Evolutionary conservation across 2,329 filamentous ascomycete genomes (phyloP).

Genomic region (Tolypocladium tropicale): DNA sequence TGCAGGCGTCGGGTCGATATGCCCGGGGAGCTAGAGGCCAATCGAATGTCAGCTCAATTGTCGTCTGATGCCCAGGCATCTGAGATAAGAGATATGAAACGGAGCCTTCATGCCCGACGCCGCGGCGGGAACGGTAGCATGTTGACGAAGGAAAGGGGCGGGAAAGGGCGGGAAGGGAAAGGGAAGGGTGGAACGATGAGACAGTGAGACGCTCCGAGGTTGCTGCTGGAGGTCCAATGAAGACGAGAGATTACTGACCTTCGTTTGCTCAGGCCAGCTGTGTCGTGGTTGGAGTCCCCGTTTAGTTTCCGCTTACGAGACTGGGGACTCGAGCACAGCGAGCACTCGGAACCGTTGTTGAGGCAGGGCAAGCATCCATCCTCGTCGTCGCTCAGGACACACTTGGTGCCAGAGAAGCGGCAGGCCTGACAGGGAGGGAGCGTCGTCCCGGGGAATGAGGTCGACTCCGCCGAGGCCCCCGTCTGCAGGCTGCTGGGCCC

Average conservation of each 20-base stretch:
- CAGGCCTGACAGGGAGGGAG: constrained; percentile 62
- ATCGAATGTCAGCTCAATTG: background rate
- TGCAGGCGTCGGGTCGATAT: constrained; percentile 40
- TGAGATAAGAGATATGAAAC: background rate
- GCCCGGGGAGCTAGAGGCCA: constrained; percentile 41
- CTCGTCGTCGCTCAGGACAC: constrained; percentile 65
- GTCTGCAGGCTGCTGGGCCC: constrained; percentile 40
- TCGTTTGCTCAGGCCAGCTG: constrained; percentile 47
- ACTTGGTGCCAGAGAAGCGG: constrained; percentile 62
- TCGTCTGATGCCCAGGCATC: background rate
- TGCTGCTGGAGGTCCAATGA: background rate
- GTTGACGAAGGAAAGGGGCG: background rate
- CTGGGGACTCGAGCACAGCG: constrained; percentile 64
- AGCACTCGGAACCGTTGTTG: constrained; percentile 69
- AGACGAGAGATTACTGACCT: constrained; percentile 43
- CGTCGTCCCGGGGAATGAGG: constrained; percentile 29
- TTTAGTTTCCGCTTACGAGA: constrained; percentile 72
- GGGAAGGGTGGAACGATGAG: background rate
- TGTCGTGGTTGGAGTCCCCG: constrained; percentile 48
- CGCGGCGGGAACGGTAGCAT: background rate
- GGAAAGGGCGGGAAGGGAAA: too few species aligned
- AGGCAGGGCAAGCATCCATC: constrained; percentile 69
- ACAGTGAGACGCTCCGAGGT: background rate
- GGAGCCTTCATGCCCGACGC: background rate
- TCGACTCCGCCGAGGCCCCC: constrained; percentile 41